Evolutionary conservation across 495 filamentous ascomycete species (phyloP).

Genomic region (Neurospora sp.): DNA sequence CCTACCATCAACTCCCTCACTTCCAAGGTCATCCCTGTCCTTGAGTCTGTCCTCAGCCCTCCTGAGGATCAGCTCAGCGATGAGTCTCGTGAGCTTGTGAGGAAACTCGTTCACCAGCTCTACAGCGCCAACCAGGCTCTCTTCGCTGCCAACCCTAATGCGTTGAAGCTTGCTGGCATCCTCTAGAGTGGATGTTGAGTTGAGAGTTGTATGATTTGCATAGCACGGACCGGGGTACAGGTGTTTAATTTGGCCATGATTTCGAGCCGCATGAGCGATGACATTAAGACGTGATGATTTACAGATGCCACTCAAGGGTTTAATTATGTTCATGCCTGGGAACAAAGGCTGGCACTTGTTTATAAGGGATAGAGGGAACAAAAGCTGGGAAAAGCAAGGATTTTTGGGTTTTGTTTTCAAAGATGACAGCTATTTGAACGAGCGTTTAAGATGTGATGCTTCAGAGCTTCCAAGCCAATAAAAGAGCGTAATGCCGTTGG

Average conservation of each 20-base stretch:
- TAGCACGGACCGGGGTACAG: conserved; percentile 7
- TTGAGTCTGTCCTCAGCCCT: conserved; percentile 67
- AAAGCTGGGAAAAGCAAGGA: background rate
- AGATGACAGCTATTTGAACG: background rate
- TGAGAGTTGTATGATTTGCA: conserved; percentile 8
- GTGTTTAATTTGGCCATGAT: background rate
- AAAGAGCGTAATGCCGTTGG: background rate
- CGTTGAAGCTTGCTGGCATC: conserved; percentile 23
- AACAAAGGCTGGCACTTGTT: background rate
- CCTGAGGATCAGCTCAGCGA: conserved; percentile 78
- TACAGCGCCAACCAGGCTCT: conserved; percentile 20
- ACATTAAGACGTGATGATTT: background rate
- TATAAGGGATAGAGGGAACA: background rate
- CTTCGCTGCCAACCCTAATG: conserved; percentile 19
- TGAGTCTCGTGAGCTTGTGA: conserved; percentile 51
- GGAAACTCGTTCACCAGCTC: conserved; percentile 15
- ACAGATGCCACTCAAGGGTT: background rate
- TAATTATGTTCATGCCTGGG: background rate
- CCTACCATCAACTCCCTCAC: conserved; percentile 67
- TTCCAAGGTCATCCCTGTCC: conserved; percentile 63
- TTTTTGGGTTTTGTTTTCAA: background rate
- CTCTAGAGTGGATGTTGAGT: conserved; percentile 1
- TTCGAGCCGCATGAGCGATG: background rate
- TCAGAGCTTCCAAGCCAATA: background rate
- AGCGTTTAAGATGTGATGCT: background rate